Evolutionary conservation across 495 filamentous ascomycete genomes (phyloP).

Genomic region (Achaetomiella virescens): DNA sequence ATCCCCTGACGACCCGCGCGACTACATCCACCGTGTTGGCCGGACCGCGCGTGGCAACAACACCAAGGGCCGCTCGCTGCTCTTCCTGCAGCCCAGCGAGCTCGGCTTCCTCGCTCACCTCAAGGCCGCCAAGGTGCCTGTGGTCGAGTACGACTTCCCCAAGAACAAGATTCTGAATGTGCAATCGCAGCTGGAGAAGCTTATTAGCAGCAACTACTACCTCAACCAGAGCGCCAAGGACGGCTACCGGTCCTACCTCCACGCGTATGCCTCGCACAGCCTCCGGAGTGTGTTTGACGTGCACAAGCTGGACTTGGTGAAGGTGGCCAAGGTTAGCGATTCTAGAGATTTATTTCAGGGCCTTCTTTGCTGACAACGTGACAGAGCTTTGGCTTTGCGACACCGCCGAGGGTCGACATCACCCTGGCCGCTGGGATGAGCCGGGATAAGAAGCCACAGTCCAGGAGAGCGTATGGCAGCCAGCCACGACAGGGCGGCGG

Average conservation of each 20-base stretch:
- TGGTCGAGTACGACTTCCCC: conserved; percentile 95
- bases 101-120: conserved; percentile 87
- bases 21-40: conserved; percentile 96
- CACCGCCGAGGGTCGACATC: conserved; percentile 89
- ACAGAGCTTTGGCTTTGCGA: conserved; percentile 75
- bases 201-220: conserved; percentile 93
- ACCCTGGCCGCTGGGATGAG: conserved; percentile 80
- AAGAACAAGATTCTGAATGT: conserved; percentile 87
- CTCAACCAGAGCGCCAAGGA: conserved; percentile 76
- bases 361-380: background rate
- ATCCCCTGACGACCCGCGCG: conserved; percentile 87
- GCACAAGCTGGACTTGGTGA: conserved; percentile 84
- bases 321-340: conserved; percentile 64
- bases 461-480: conserved; percentile 73
- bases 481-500: conserved; percentile 40
- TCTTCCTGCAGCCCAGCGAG: conserved; percentile 91
- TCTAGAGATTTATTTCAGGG: background rate
- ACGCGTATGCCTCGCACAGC: conserved; percentile 89
- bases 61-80: conserved; percentile 73
- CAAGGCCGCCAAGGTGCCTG: conserved; percentile 84
- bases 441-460: conserved; percentile 74
- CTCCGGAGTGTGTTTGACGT: conserved; percentile 89
- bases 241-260: conserved; percentile 74
- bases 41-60: conserved; percentile 85
- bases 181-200: conserved; percentile 89